phyloP scores from a whole-genome alignment of 495 filamentous ascomycete species.

The Penicillium lagena region DNA sequence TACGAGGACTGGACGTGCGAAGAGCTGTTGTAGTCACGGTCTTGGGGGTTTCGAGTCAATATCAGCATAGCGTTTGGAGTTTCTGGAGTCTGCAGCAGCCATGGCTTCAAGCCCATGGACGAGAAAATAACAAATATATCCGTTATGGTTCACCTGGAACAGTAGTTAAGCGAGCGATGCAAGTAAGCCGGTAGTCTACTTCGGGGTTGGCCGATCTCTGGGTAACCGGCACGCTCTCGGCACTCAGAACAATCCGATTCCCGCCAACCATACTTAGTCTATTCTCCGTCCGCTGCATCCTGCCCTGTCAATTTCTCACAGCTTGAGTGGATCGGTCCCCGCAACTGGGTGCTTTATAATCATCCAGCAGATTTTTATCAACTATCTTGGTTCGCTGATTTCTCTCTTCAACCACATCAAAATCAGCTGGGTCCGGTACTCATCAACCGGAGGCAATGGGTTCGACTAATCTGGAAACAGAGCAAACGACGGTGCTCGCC shows the following conservation, averaged over 20 bases:
- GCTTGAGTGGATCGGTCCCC: background rate
- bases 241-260: too few species aligned
- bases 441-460: constrained; percentile 7
- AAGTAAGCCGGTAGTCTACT: too few species aligned
- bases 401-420: too few species aligned
- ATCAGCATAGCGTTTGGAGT: constrained; percentile 40
- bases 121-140: constrained; percentile 7
- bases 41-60: constrained; percentile 1
- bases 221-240: background rate
- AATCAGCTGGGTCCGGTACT: too few species aligned
- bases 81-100: constrained; percentile 15
- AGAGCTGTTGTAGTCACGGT: constrained; percentile 58
- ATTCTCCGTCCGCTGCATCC: too few species aligned
- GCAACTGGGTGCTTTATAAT: constrained; percentile 7
- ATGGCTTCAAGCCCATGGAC: constrained; percentile 11
- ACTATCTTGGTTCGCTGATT: too few species aligned
- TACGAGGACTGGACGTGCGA: constrained; percentile 99
- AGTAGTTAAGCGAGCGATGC: too few species aligned
- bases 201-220: constrained; percentile 1
- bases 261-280: background rate
- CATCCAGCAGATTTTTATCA: constrained; percentile 5
- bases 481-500: constrained; percentile 14
- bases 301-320: background rate
- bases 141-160: too few species aligned
- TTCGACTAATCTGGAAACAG: constrained; percentile 20